phyloP scores from a whole-genome alignment of 768 basidiomycete genomes.

The Suillus subaureus region DNA sequence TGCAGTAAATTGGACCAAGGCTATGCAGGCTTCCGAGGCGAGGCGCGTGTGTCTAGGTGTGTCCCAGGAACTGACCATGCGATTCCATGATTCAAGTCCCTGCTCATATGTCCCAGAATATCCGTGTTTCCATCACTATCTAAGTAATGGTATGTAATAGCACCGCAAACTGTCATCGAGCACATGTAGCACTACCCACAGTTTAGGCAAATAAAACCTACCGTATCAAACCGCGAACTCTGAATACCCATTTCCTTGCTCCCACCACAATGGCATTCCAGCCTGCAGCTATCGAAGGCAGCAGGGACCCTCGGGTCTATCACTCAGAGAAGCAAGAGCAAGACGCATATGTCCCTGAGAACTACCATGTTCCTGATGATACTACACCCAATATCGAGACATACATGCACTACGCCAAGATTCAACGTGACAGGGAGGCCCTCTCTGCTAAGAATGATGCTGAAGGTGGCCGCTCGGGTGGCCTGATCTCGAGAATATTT shows the following conservation, averaged over 20 bases:
- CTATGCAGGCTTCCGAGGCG: background rate
- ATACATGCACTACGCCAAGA: constrained; percentile 32
- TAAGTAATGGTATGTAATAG: background rate
- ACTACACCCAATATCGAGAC: constrained; percentile 33
- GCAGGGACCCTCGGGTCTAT: constrained; percentile 20
- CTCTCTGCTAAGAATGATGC: constrained; percentile 7
- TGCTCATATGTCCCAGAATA: background rate
- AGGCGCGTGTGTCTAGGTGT: background rate
- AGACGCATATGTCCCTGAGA: constrained; percentile 17
- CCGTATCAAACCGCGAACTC: background rate
- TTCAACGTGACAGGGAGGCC: constrained; percentile 31
- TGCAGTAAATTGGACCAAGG: background rate
- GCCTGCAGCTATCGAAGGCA: constrained; percentile 19
- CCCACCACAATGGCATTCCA: constrained; percentile 23
- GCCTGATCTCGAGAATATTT: constrained; percentile 6
- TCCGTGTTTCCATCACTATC: background rate
- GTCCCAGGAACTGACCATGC: background rate
- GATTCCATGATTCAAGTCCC: background rate
- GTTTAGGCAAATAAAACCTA: background rate
- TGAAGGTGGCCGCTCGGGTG: background rate
- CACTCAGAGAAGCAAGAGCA: constrained; percentile 8
- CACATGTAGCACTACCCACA: constrained; percentile 1
- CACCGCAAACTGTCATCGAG: background rate
- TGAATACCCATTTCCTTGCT: background rate
- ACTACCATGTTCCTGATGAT: constrained; percentile 23